Base-by-base conservation (phyloP, 305 asterid genomes). In the Fraxinus platypoda region DNA sequence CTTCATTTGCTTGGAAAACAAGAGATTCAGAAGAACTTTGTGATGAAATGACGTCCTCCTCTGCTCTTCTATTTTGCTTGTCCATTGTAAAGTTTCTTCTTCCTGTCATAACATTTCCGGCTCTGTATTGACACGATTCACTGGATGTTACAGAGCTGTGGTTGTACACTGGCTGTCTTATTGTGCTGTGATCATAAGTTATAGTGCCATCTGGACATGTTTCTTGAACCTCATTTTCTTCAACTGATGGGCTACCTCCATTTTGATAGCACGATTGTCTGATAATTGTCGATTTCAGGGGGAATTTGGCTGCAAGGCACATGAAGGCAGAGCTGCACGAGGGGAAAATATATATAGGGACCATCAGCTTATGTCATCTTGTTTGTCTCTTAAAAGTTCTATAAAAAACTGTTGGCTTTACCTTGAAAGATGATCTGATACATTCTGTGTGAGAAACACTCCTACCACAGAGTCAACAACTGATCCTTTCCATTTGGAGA, bases 351-450 rank as follows among this genome's bases (percentile, higher is more conserved):
- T 23, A 82, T 68, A 8, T 37, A 66, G 82, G 31, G 37, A 19
- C 41, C 30, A 23, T 38, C 38, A 80, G 79, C 77, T 84, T 80
- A 76, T 35, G 74, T 79, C 25, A 30, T 59, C 84, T 70, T 59
- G 75, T 54, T 74, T 6, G 78, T 49, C 35, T 68, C 73, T 79
- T 76, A n/a, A 8, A 17, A 71, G 46, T 28, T 72, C 66, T 72
- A 68, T 17, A 19, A 52, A 74, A 43, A 79, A 79, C 66, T 78
- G 77, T 41, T 37, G 46, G 38, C 21, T 78, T 83, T 90, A 96
- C 99, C 99, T 94, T 49, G 99, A 94, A 77, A 96, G 98, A 88
- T 94, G 98, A 86, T 95, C 99, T 26, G 98, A 92, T 70, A 95
- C 98, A 84, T 95, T 95, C 88, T 95, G 99, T 66, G 99, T 95